Conservation (phyloP, 2,329 filamentous ascomycete genomes). For the Penicillium sp. region DNA sequence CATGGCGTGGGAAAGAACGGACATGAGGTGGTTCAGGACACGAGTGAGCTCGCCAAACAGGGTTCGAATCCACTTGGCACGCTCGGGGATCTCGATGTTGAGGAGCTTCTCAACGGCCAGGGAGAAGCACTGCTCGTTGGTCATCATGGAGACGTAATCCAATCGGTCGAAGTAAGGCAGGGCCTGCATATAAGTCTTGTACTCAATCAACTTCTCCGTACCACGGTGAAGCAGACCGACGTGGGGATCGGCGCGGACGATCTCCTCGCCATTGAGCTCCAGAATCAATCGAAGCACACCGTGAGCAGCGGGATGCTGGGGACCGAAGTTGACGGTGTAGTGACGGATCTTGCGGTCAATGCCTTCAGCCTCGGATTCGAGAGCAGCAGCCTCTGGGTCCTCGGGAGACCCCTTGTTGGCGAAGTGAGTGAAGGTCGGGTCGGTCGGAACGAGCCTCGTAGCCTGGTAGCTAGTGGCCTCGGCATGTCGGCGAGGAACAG, state of each 20-base stretch:
- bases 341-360: constrained; percentile 85
- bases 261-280: constrained; percentile 97
- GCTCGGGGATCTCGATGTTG: constrained; percentile 92
- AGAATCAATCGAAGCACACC: constrained; percentile 97
- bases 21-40: constrained; percentile 97
- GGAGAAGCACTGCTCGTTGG: constrained; percentile 97
- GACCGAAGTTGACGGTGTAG: constrained; percentile 99
- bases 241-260: constrained; percentile 93
- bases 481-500: constrained; percentile 60
- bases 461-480: constrained; percentile 56
- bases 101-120: constrained; percentile 97
- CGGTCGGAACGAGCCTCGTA: constrained; percentile 63
- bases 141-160: constrained; percentile 99
- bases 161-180: constrained; percentile 98
- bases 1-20: constrained; percentile 95
- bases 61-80: constrained; percentile 96
- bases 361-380: constrained; percentile 53
- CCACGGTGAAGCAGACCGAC: constrained; percentile 95
- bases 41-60: constrained; percentile 95
- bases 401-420: constrained; percentile 50
- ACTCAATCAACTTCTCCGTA: constrained; percentile 99
- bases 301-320: constrained; percentile 97
- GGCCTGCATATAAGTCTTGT: constrained; percentile 98
- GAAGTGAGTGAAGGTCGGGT: constrained; percentile 60
- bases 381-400: constrained; percentile 49